Percentiles rank a stretch among this genome's conserved stretches.
phyloP scores from a whole-genome alignment of 768 basidiomycete genomes.

The Rhodocollybia butyracea region DNA sequence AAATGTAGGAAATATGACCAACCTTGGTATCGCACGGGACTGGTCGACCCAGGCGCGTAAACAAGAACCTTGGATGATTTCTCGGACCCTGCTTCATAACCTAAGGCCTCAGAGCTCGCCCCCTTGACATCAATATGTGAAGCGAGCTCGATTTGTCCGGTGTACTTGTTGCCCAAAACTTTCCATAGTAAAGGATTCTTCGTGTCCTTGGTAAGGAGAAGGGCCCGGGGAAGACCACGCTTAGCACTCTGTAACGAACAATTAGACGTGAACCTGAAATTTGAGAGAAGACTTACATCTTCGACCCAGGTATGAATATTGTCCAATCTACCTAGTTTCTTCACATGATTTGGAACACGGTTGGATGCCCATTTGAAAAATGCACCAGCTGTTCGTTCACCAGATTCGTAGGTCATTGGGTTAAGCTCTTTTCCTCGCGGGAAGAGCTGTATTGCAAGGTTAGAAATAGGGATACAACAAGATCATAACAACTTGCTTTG shows the following conservation, averaged over 20 bases:
- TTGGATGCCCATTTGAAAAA: conserved; percentile 76
- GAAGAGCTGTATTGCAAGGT: conserved; percentile 50
- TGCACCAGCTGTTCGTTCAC: conserved; percentile 67
- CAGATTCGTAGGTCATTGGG: conserved; percentile 61
- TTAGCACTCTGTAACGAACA: conserved; percentile 23
- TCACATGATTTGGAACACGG: conserved; percentile 70
- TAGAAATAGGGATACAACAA: not conserved
- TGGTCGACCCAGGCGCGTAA: conserved; percentile 59
- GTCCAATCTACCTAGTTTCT: conserved; percentile 50
- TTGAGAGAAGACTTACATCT: conserved; percentile 43
- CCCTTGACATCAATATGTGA: conserved; percentile 67
- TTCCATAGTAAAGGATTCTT: conserved; percentile 79
- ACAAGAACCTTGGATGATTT: conserved; percentile 67
- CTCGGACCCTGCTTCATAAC: conserved; percentile 50
- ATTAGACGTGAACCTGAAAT: not conserved
- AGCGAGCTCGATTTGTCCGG: conserved; percentile 58
- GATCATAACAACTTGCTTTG: conserved; percentile 50
- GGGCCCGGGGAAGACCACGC: conserved; percentile 39
- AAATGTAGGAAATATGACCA: conserved; percentile 12
- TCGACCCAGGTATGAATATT: conserved; percentile 68
- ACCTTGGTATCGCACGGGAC: conserved; percentile 70
- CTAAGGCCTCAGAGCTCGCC: conserved; percentile 52
- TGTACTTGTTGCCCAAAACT: conserved; percentile 71
- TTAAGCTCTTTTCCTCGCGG: conserved; percentile 67
- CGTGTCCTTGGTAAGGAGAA: conserved; percentile 74